Evolutionary conservation across 2,329 filamentous ascomycete species (phyloP).

Genomic region (Cladorrhinum sp.): DNA sequence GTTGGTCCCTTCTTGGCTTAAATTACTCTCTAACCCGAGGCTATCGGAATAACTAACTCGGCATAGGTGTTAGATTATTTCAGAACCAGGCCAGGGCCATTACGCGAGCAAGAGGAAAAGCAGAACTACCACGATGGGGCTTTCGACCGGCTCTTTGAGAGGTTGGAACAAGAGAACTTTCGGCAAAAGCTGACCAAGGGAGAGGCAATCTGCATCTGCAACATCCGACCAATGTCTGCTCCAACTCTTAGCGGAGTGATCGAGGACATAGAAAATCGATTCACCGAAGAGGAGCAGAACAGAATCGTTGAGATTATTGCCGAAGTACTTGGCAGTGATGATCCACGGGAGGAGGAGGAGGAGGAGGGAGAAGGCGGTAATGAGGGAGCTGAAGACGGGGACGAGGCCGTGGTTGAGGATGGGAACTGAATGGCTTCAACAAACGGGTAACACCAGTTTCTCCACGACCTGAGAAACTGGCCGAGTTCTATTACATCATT

Average conservation of each 20-base stretch:
- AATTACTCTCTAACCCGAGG: background rate
- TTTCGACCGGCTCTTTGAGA: slow-evolving; percentile 53
- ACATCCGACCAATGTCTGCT: slow-evolving; percentile 57
- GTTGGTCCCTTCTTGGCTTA: slow-evolving; percentile 42
- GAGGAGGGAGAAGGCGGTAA: slow-evolving; percentile 36
- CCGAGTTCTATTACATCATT: slow-evolving; percentile 42
- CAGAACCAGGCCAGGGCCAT: slow-evolving; percentile 51
- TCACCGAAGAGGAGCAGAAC: slow-evolving; percentile 56
- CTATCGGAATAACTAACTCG: slow-evolving; percentile 8
- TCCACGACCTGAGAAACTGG: background rate
- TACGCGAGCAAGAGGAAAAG: slow-evolving; percentile 52
- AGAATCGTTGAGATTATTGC: slow-evolving; percentile 56
- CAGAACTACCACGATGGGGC: slow-evolving; percentile 47
- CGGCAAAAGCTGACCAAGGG: slow-evolving; percentile 63
- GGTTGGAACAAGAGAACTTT: slow-evolving; percentile 39
- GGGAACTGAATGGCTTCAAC: slow-evolving; percentile 11
- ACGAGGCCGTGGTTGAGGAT: slow-evolving; percentile 36
- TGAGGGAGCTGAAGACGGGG: slow-evolving; percentile 9
- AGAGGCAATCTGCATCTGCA: slow-evolving; percentile 66
- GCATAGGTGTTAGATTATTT: slow-evolving; percentile 60
- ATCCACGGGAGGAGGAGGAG: slow-evolving; percentile 31
- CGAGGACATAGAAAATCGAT: slow-evolving; percentile 62
- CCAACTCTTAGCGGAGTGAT: slow-evolving; percentile 61
- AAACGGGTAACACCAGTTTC: background rate
- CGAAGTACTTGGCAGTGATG: slow-evolving; percentile 56